These are phyloP conservation scores for Pseudonectria foliicola DNA, from an alignment of 2,329 filamentous ascomycete genomes.

Conservation along the genomic window DNA sequence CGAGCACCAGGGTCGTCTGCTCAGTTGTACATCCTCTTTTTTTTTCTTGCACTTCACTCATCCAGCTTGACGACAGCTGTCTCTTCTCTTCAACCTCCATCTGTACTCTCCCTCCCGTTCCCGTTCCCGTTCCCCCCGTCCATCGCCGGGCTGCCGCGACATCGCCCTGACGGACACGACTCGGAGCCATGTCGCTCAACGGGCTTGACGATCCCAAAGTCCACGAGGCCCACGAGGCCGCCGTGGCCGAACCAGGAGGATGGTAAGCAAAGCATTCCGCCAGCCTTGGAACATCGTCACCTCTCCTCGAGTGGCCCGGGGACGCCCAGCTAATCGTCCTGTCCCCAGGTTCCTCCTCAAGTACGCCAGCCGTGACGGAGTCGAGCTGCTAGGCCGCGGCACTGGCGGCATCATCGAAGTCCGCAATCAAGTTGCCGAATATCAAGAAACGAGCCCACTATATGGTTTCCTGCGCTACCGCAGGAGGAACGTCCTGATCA, in stretches of 20 bases:
- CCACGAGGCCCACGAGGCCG: conserved; percentile 76
- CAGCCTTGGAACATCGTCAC: background rate
- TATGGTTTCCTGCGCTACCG: conserved; percentile 90
- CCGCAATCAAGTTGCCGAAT: conserved; percentile 67
- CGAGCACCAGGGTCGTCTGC: too few relatives aligned
- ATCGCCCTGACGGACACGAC: conserved; percentile 8
- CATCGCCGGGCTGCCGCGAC: conserved; percentile 1
- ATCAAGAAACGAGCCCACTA: conserved; percentile 78
- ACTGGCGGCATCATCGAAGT: conserved; percentile 79
- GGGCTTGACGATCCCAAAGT: conserved; percentile 78
- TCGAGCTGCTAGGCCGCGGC: conserved; percentile 70
- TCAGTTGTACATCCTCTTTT: too few relatives aligned
- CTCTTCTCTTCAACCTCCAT: too few relatives aligned
- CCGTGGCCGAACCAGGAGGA: conserved; percentile 78
- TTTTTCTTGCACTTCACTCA: too few relatives aligned
- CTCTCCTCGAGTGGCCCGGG: conserved; percentile 4
- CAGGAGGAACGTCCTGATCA: conserved; percentile 82
- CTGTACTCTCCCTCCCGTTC: too few relatives aligned
- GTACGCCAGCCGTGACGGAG: conserved; percentile 81
- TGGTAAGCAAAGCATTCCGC: conserved; percentile 62
- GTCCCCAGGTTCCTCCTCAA: conserved; percentile 80
- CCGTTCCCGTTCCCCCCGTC: too few relatives aligned
- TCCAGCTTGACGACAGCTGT: too few relatives aligned
- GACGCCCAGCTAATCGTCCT: conserved; percentile 10
- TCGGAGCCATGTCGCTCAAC: conserved; percentile 78